Evolutionary conservation across 2,329 filamentous ascomycete species (phyloP).

Genomic region (Diaporthe ilicicola): DNA sequence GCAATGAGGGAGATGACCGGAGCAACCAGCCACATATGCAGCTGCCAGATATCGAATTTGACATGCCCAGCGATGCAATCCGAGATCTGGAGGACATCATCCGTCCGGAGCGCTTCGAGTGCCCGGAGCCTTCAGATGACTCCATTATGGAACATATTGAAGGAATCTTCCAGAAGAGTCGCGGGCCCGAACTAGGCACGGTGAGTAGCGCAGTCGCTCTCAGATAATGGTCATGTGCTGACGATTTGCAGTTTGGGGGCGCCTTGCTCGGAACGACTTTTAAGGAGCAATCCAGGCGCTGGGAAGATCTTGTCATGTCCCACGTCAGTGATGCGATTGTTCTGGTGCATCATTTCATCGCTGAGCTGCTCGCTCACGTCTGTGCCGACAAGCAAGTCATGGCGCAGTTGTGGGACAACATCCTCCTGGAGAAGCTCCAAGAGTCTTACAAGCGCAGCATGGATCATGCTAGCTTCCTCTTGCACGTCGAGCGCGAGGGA

Average conservation of each 20-base stretch:
- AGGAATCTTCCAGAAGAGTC: conserved; percentile 50
- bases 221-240: conserved; percentile 21
- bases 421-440: conserved; percentile 57
- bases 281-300: conserved; percentile 62
- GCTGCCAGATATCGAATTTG: background rate
- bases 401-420: conserved; percentile 48
- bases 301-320: conserved; percentile 54
- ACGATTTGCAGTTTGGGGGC: conserved; percentile 44
- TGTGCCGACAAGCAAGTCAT: conserved; percentile 55
- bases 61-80: conserved; percentile 17
- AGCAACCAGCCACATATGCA: conserved; percentile 36
- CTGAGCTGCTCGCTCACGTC: conserved; percentile 47
- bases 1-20: background rate
- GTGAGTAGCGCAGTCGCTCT: conserved; percentile 50
- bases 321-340: conserved; percentile 62
- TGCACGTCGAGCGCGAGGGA: conserved; percentile 58
- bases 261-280: conserved; percentile 56
- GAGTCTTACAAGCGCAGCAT: conserved; percentile 57
- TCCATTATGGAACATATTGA: conserved; percentile 56
- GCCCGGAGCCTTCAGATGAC: conserved; percentile 25
- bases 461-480: conserved; percentile 57
- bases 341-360: conserved; percentile 62
- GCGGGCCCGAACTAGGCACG: conserved; percentile 64
- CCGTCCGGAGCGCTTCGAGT: conserved; percentile 35
- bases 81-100: conserved; percentile 42